Evolutionary conservation across 371 early-diverging fungal species (phyloP).

Genomic region (Coemansia sp.): DNA sequence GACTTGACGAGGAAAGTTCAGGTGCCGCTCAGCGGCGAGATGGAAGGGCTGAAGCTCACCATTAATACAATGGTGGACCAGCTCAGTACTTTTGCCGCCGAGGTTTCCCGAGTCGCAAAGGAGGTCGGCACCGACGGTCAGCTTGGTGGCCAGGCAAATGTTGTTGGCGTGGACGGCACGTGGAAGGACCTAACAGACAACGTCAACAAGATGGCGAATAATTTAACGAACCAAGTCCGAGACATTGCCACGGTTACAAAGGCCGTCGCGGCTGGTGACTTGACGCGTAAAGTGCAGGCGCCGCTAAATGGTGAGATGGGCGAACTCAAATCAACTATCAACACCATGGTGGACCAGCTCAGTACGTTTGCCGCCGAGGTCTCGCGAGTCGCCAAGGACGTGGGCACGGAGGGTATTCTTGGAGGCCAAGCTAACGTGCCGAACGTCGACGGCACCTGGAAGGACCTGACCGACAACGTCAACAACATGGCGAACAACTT

Average conservation of each 20-base stretch:
- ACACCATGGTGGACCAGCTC: slow-evolving; percentile 62
- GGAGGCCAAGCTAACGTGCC: slow-evolving; percentile 64
- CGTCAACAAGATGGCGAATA: slow-evolving; percentile 3
- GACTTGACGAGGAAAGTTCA: slow-evolving; percentile 61
- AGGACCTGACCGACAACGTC: slow-evolving; percentile 59
- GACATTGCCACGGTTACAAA: slow-evolving; percentile 52
- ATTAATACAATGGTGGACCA: slow-evolving; percentile 67
- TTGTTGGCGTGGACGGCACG: slow-evolving; percentile 52
- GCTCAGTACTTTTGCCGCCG: slow-evolving; percentile 54
- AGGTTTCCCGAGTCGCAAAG: slow-evolving; percentile 54
- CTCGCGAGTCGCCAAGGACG: slow-evolving; percentile 47
- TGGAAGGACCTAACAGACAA: slow-evolving; percentile 63
- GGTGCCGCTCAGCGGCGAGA: slow-evolving; percentile 66
- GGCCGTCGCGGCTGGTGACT: slow-evolving; percentile 57
- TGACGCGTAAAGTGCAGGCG: slow-evolving; percentile 57
- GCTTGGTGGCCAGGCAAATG: slow-evolving; percentile 35
- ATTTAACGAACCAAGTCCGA: slow-evolving; percentile 34
- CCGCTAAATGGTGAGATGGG: slow-evolving; percentile 53
- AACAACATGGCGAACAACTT: slow-evolving; percentile 63
- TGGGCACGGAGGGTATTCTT: slow-evolving; percentile 52
- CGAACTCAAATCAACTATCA: slow-evolving; percentile 61
- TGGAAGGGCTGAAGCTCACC: slow-evolving; percentile 63
- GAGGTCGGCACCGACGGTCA: slow-evolving; percentile 53
- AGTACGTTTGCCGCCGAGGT: slow-evolving; percentile 62
- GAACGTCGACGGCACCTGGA: slow-evolving; percentile 54